phyloP scores from a whole-genome alignment of 2,329 filamentous ascomycete genomes.

The Tolypocladium tropicale region DNA sequence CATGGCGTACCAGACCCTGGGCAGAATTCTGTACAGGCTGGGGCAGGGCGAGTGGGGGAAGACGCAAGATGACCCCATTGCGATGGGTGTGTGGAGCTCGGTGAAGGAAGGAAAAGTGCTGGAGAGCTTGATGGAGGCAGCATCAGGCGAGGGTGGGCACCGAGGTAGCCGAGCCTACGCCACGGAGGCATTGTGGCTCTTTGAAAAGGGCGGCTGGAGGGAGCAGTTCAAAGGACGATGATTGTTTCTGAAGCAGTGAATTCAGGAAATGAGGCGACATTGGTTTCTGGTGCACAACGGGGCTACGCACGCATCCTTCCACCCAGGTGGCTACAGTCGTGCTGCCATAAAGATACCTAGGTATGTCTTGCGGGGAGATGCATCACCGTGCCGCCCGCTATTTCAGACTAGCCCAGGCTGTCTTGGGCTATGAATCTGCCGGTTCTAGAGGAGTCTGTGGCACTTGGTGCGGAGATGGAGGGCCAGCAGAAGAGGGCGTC shows the following conservation, averaged over 20 bases:
- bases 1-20: slow-evolving; percentile 83
- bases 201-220: slow-evolving; percentile 60
- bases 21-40: slow-evolving; percentile 72
- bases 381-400: neutral
- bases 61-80: slow-evolving; percentile 45
- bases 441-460: neutral
- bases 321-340: neutral
- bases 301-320: neutral
- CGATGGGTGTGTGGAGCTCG: slow-evolving; percentile 73
- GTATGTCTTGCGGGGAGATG: neutral
- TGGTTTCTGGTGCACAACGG: neutral
- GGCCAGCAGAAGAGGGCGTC: neutral
- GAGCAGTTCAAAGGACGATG: slow-evolving; percentile 47
- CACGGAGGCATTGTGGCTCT: slow-evolving; percentile 81
- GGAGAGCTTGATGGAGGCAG: slow-evolving; percentile 67
- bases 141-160: slow-evolving; percentile 58
- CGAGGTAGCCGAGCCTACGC: slow-evolving; percentile 75
- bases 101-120: slow-evolving; percentile 69
- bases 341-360: neutral
- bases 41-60: slow-evolving; percentile 64
- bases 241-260: neutral
- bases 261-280: neutral
- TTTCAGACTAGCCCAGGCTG: neutral
- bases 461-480: neutral
- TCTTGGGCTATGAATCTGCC: neutral